These are phyloP conservation scores for Emergomyces pasteurianus DNA, from an alignment of 2,329 filamentous ascomycete species.

Conservation along the genomic window DNA sequence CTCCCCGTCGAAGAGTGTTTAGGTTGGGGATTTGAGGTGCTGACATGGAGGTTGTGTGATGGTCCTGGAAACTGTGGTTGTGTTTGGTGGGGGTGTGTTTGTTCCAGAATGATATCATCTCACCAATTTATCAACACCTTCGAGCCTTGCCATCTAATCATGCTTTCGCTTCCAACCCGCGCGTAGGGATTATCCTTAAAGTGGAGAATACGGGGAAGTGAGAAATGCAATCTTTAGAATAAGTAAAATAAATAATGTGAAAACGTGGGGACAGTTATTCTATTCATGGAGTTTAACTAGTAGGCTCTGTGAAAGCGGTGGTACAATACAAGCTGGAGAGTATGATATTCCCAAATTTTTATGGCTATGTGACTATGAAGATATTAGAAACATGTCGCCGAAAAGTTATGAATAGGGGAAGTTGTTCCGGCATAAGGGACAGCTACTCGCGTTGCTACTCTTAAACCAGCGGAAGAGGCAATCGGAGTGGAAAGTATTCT, in stretches of 20 bases:
- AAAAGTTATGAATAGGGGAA: conserved; percentile 50
- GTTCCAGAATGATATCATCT: not conserved
- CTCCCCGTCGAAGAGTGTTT: conserved; percentile 42
- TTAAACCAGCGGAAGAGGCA: conserved; percentile 98
- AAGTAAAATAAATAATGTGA: not conserved
- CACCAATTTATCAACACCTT: not conserved
- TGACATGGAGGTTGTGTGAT: conserved; percentile 42
- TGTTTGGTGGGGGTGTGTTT: not conserved
- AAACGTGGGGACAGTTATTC: not conserved
- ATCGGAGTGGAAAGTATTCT: conserved; percentile 78
- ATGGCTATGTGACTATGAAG: not conserved
- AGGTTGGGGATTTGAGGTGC: conserved; percentile 70
- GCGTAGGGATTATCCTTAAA: too few relatives aligned
- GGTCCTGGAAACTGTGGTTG: not conserved
- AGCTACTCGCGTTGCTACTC: conserved; percentile 81
- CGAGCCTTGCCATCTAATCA: not conserved
- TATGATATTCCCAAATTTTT: not conserved
- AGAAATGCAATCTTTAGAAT: not conserved
- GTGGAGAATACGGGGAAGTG: not conserved
- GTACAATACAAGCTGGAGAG: not conserved
- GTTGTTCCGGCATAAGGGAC: conserved; percentile 81
- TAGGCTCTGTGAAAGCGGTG: too few relatives aligned
- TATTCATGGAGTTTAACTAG: too few relatives aligned
- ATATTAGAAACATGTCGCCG: not conserved
- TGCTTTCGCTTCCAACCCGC: too few relatives aligned